Percentiles rank a stretch among this genome's conserved stretches.
Conservation (phyloP, 768 basidiomycete genomes). For the Phylloporus rhodoxanthus region DNA sequence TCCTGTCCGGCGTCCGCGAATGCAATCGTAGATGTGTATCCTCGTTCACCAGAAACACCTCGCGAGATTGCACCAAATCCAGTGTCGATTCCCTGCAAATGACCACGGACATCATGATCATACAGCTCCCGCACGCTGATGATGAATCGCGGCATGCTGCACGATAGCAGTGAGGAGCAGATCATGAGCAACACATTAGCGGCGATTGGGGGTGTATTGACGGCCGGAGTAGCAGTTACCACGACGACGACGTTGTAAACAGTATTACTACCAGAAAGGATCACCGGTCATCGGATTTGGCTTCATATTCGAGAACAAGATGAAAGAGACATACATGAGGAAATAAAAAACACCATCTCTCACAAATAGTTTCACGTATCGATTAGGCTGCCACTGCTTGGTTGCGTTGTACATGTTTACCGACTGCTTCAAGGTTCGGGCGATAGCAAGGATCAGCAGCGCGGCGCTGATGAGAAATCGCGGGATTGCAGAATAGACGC, state of each 20-base stretch:
- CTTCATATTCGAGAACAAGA: background rate
- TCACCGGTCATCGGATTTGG: background rate
- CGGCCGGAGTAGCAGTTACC: background rate
- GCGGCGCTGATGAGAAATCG: background rate
- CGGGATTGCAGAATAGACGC: background rate
- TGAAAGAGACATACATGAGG: slow-evolving; percentile 19
- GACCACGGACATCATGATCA: background rate
- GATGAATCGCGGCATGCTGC: background rate
- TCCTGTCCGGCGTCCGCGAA: background rate
- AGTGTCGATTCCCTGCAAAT: background rate
- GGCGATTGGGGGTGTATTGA: background rate
- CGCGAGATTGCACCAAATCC: background rate
- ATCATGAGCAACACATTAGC: background rate
- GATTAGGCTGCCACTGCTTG: background rate
- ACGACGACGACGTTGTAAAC: background rate
- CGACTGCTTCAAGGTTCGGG: background rate
- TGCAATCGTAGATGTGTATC: background rate
- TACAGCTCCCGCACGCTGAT: slow-evolving; percentile 1
- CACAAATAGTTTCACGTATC: background rate
- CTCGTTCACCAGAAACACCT: background rate
- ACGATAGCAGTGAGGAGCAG: background rate
- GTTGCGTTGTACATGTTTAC: background rate
- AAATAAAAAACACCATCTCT: slow-evolving; percentile 9
- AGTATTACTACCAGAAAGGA: background rate
- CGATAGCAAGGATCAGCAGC: background rate